These are phyloP conservation scores for Leccinum imitatum DNA, from an alignment of 768 basidiomycete species.

Conservation along the genomic window DNA sequence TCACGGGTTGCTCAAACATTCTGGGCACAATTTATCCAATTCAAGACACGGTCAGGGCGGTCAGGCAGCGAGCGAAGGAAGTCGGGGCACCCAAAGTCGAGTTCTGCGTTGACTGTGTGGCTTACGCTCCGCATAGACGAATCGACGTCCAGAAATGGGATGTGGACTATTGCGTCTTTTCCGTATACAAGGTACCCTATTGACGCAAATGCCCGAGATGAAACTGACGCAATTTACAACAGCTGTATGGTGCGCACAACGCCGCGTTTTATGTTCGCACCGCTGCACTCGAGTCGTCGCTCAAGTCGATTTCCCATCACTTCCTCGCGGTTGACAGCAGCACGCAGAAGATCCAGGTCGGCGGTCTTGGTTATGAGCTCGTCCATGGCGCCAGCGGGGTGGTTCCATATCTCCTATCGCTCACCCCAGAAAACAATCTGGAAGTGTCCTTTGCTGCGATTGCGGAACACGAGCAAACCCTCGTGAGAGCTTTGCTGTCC, in stretches of 20 bases:
- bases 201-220: neutral
- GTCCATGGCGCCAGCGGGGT: constrained; percentile 61
- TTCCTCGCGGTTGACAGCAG: constrained; percentile 52
- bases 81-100: constrained; percentile 61
- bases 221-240: neutral
- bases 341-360: constrained; percentile 67
- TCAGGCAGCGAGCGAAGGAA: constrained; percentile 49
- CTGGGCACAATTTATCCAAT: constrained; percentile 67
- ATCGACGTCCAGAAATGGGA: constrained; percentile 79
- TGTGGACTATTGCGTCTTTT: constrained; percentile 69
- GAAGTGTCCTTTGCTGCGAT: constrained; percentile 56
- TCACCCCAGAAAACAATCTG: constrained; percentile 50
- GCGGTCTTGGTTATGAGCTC: constrained; percentile 74
- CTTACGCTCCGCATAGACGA: constrained; percentile 70
- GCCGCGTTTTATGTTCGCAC: constrained; percentile 63
- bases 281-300: constrained; percentile 46
- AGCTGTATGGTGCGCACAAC: constrained; percentile 77
- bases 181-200: constrained; percentile 67
- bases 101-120: constrained; percentile 74
- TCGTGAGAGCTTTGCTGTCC: constrained; percentile 52
- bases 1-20: constrained; percentile 75
- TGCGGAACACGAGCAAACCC: constrained; percentile 56
- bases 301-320: constrained; percentile 65
- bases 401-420: constrained; percentile 59
- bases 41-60: constrained; percentile 51